These are phyloP conservation scores for Phytophthora sojae DNA, from an alignment of 352 stramenopile species.

Conservation along the genomic window DNA sequence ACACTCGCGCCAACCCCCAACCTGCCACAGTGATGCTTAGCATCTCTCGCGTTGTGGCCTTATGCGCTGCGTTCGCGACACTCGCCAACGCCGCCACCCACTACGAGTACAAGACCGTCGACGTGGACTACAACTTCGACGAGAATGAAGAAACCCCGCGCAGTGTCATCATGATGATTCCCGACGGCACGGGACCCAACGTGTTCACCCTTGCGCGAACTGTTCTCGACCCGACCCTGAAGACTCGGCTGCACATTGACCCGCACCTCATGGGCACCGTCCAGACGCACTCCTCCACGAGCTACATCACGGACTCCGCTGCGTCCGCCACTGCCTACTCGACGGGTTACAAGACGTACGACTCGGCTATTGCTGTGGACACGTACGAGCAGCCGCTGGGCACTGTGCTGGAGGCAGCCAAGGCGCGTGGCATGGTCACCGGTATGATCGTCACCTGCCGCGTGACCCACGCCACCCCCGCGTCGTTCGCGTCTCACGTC, in stretches of 20 bases:
- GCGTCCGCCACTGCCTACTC: constrained; percentile 62
- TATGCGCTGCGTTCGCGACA: constrained; percentile 33
- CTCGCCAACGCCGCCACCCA: constrained; percentile 34
- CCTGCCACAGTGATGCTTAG: constrained; percentile 14
- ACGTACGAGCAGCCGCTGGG: constrained; percentile 56
- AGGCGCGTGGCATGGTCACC: constrained; percentile 64
- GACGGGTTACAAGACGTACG: constrained; percentile 68
- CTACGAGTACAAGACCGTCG: constrained; percentile 73
- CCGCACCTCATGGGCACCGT: constrained; percentile 60
- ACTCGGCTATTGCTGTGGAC: constrained; percentile 57
- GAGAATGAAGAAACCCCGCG: constrained; percentile 50
- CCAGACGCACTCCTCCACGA: constrained; percentile 70
- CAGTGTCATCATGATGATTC: constrained; percentile 82
- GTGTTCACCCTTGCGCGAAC: constrained; percentile 67
- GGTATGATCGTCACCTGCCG: constrained; percentile 76
- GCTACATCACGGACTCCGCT: constrained; percentile 73
- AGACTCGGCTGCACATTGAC: constrained; percentile 72
- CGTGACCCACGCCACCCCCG: constrained; percentile 61
- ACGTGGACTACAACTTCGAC: constrained; percentile 68
- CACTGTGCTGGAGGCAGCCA: constrained; percentile 62
- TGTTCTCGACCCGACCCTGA: constrained; percentile 58
- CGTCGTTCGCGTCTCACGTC: constrained; percentile 65
- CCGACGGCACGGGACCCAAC: constrained; percentile 69
- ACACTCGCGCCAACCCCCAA: constrained; percentile 55
- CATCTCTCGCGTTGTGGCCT: constrained; percentile 33